Conservation (phyloP, 176 grass and related monocot species). For the Aegilops sharonensis region DNA sequence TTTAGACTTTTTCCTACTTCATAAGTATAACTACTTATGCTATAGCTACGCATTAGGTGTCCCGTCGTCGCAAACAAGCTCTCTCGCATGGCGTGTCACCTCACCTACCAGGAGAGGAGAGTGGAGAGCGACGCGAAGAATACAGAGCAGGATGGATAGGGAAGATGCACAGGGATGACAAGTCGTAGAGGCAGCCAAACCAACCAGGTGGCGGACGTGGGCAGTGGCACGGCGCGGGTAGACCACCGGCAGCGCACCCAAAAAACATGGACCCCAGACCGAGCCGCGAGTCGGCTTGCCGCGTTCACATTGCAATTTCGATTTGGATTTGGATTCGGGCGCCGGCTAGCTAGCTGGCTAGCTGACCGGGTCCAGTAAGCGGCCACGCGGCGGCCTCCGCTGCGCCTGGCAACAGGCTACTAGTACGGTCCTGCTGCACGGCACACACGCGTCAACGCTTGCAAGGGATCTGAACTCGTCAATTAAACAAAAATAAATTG, state of each 20-base stretch:
- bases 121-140: background rate
- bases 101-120: background rate
- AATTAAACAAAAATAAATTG: too few relatives aligned
- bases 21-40: background rate
- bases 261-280: too few relatives aligned
- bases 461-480: too few relatives aligned
- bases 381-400: background rate
- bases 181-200: too few relatives aligned
- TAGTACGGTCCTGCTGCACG: background rate
- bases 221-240: background rate
- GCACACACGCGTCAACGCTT: background rate
- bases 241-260: slow-evolving; percentile 11
- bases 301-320: slow-evolving; percentile 12
- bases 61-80: background rate
- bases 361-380: background rate
- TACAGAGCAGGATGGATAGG: background rate
- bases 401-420: background rate
- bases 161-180: background rate
- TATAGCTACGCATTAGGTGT: background rate
- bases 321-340: background rate
- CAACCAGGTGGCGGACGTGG: background rate
- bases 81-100: background rate
- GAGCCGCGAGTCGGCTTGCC: background rate
- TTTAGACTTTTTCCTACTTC: too few relatives aligned
- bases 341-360: background rate